These are phyloP conservation scores for Trichoderma pleuroti DNA, from an alignment of 2,329 filamentous ascomycete species.

Conservation along the genomic window DNA sequence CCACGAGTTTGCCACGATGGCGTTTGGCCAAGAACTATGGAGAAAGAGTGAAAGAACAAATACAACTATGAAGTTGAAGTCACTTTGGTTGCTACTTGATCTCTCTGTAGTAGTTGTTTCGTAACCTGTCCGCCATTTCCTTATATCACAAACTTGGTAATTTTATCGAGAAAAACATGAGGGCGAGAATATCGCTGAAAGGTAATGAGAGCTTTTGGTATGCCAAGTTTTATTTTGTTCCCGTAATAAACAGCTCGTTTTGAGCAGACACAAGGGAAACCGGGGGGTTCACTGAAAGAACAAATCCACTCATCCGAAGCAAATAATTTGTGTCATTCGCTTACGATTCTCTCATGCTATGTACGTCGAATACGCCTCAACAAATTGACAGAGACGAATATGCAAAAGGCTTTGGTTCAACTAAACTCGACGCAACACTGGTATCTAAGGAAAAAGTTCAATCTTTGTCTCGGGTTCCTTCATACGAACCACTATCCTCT, in stretches of 20 bases:
- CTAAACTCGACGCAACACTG: neutral
- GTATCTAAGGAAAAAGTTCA: neutral
- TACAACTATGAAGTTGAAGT: too few relatives aligned
- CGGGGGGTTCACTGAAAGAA: accelerated
- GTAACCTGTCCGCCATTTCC: too few relatives aligned
- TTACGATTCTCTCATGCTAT: neutral
- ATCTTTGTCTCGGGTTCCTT: constrained; percentile 3
- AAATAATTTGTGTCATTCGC: neutral
- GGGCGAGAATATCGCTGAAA: neutral
- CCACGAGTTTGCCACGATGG: neutral
- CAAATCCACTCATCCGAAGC: neutral
- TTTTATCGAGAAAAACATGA: neutral
- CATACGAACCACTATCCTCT: constrained; percentile 8
- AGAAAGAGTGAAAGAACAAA: neutral
- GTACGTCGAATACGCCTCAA: neutral
- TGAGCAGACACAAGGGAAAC: neutral
- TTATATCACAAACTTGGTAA: too few relatives aligned
- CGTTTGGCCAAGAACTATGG: accelerated
- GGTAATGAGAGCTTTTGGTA: neutral
- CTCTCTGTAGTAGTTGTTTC: too few relatives aligned
- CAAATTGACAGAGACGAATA: neutral
- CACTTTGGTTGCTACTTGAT: too few relatives aligned
- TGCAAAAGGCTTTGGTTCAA: too few relatives aligned
- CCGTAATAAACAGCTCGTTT: neutral
- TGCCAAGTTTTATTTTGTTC: neutral